Conservation (phyloP, 2,329 filamentous ascomycete species). For the Pezicula carpinea region DNA sequence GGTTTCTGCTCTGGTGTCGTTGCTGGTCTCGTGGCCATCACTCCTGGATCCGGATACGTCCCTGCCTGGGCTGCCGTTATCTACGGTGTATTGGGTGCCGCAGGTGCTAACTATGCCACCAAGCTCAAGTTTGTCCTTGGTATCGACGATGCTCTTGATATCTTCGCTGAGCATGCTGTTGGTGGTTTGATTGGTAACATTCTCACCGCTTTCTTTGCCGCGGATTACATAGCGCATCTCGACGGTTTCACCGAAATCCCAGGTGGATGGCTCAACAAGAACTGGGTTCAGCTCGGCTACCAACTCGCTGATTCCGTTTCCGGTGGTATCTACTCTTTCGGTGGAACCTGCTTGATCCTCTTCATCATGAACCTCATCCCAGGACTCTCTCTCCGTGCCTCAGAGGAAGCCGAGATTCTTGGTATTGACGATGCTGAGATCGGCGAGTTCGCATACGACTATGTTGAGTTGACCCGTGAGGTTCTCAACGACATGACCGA, state of each 20-base stretch:
- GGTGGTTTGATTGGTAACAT: constrained; percentile 78
- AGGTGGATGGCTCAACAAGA: constrained; percentile 77
- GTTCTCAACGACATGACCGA: constrained; percentile 35
- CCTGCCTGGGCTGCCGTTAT: constrained; percentile 80
- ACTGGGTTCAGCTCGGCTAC: constrained; percentile 81
- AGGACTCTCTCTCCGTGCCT: constrained; percentile 67
- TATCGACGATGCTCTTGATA: constrained; percentile 83
- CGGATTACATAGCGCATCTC: constrained; percentile 77
- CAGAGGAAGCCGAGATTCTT: constrained; percentile 73
- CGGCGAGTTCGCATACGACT: constrained; percentile 94
- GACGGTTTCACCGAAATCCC: constrained; percentile 64
- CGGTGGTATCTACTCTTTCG: constrained; percentile 74
- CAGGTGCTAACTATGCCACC: constrained; percentile 82
- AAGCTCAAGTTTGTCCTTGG: constrained; percentile 82
- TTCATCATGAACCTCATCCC: constrained; percentile 77
- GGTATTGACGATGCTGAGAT: constrained; percentile 89
- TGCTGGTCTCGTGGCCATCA: constrained; percentile 82
- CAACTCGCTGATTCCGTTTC: constrained; percentile 78
- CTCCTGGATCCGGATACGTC: constrained; percentile 79
- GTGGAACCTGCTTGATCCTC: constrained; percentile 71
- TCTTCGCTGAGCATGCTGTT: constrained; percentile 78
- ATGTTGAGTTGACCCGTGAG: constrained; percentile 73
- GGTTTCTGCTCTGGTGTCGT: constrained; percentile 91
- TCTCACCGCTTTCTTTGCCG: constrained; percentile 76
- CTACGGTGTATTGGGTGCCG: constrained; percentile 71